Evolutionary conservation across 2,329 filamentous ascomycete genomes (phyloP), one percentile per base, ranked within the genome.

Genomic region (Didymella keratinophila): DNA sequence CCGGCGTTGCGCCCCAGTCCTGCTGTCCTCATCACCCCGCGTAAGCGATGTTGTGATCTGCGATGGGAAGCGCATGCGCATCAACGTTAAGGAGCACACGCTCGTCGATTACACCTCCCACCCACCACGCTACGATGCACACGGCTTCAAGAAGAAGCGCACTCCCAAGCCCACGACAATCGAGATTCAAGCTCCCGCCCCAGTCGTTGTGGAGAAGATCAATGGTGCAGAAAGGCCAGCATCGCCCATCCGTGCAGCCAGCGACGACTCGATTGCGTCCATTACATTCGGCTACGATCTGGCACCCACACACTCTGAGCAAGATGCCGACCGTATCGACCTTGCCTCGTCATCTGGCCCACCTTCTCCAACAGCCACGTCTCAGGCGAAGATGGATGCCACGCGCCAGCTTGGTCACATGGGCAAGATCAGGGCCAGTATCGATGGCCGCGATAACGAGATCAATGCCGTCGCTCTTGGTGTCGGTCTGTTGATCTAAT

Each of bases 11-110:
- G 77, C 80, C 49, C 81, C 81, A 2, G 71, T 81, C 6, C 67
- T 83, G 12, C 73, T 78, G 8, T 74, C 74, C 21, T 77, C 78
- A 39, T 78, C 80, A 2, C 75, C 78, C 2, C 75, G 81, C 32
- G 78, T 80, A 0, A 80, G 76, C 68, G 78, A 81, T 55, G 73
- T 82, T n/a, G 70, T 82, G 7, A 79, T 80, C 60, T 68, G 61
- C 49, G 67, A 76, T 28, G 80, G 79, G 44, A 71, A 73, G 49
- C 78, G 81, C 41, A 68, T 81, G 61, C 78, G 76, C 50, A 77
- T 83, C 68, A 79, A 81, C 58, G 73, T 76, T 60, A 77, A 75
- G 28, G 76, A 77, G 59, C 75, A 78, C 49, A 66, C 72, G n/a
- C 71, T 82, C 5, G 73, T 78, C 41, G 72, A 76, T 7, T 82